Conservation (phyloP, 805 yeast species). For the Grigorovia transvaalensis region DNA sequence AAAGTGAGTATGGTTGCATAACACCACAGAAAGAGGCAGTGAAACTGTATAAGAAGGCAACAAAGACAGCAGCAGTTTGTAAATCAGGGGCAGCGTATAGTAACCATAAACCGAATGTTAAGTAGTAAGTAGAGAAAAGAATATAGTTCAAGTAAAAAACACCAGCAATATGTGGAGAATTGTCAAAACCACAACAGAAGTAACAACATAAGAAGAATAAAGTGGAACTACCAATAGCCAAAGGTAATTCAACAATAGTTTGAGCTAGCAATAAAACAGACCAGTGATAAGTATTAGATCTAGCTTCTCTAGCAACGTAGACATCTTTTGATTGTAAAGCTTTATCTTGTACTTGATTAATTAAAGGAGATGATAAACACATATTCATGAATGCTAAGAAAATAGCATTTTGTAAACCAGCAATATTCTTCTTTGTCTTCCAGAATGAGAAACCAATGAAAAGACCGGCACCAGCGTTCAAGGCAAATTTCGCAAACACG, state of each 20-base stretch:
- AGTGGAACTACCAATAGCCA: slow-evolving; percentile 39
- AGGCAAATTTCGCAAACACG: slow-evolving; percentile 47
- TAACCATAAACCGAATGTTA: slow-evolving; percentile 40
- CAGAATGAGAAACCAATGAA: slow-evolving; percentile 70
- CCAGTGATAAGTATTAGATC: slow-evolving; percentile 71
- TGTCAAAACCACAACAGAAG: slow-evolving; percentile 37
- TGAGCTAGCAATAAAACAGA: slow-evolving; percentile 46
- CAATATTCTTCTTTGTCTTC: slow-evolving; percentile 41
- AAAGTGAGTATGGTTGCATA: slow-evolving; percentile 28
- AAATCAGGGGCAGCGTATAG: slow-evolving; percentile 57
- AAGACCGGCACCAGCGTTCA: slow-evolving; percentile 45
- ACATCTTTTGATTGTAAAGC: slow-evolving; percentile 51
- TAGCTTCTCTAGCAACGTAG: slow-evolving; percentile 61
- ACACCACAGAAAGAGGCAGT: slow-evolving; percentile 32
- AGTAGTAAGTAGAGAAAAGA: slow-evolving; percentile 33
- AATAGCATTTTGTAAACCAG: slow-evolving; percentile 53
- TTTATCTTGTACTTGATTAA: slow-evolving; percentile 55
- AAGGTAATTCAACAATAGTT: slow-evolving; percentile 50
- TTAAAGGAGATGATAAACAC: slow-evolving; percentile 46
- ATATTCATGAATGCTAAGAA: slow-evolving; percentile 52
- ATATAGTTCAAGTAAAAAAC: slow-evolving; percentile 37
- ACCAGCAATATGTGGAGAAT: slow-evolving; percentile 38
- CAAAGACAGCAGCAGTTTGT: slow-evolving; percentile 55
- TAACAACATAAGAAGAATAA: slow-evolving; percentile 44
- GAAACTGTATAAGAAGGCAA: slow-evolving; percentile 33